A percentile compares a stretch with the other conserved stretches of the same genome.
These are phyloP conservation scores for Bipolaris zeicola DNA, from an alignment of 2,329 filamentous ascomycete genomes.

Conservation along the genomic window DNA sequence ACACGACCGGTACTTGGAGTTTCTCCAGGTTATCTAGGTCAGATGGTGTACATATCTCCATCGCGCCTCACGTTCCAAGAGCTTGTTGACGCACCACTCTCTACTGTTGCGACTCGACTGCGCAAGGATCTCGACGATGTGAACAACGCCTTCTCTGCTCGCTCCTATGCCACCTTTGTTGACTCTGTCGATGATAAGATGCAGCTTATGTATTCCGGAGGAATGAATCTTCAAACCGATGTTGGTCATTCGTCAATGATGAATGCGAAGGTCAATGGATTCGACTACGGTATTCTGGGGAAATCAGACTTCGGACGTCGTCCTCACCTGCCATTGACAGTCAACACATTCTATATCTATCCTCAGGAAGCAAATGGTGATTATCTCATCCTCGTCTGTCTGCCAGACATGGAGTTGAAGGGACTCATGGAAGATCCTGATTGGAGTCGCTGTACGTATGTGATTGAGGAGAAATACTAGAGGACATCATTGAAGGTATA, in stretches of 20 bases:
- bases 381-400: not conserved
- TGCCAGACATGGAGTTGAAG: not conserved
- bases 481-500: not conserved
- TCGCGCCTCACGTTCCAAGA: not conserved
- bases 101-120: not conserved
- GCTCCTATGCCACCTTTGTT: not conserved
- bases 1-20: not conserved
- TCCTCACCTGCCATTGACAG: not conserved
- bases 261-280: not conserved
- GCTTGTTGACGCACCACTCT: not conserved
- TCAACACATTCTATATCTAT: not conserved
- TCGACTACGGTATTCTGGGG: not conserved
- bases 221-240: not conserved
- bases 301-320: not conserved
- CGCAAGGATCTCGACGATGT: not conserved
- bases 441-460: not conserved
- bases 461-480: not conserved
- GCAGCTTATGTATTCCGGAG: not conserved
- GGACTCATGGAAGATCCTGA: not conserved
- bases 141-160: not conserved
- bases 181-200: not conserved
- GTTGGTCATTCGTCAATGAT: slow-evolving; percentile 1
- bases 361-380: slow-evolving; percentile 2
- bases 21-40: not conserved
- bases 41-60: slow-evolving; percentile 1